Conservation (phyloP, 2,329 filamentous ascomycete species). For the Alternaria brassicae region DNA sequence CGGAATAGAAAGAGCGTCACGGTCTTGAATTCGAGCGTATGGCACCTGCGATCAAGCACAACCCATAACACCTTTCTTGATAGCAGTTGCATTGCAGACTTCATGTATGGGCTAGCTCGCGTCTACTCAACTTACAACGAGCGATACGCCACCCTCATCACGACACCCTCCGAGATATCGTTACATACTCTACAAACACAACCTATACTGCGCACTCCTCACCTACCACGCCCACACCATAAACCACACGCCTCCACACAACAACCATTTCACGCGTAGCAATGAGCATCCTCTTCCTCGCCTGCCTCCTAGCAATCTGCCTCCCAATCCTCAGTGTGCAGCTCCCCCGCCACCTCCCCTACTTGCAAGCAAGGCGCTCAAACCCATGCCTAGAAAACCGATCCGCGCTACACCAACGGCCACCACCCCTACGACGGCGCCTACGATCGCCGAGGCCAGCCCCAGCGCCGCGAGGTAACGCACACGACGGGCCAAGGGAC, state of each 20-base stretch:
- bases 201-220: background rate
- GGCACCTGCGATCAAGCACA: background rate
- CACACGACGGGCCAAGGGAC: background rate
- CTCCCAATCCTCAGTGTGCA: conserved; percentile 36
- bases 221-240: background rate
- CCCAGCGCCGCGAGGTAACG: background rate
- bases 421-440: conserved; percentile 16
- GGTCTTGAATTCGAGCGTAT: background rate
- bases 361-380: conserved; percentile 6
- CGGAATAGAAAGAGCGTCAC: background rate
- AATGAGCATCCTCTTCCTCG: conserved; percentile 26
- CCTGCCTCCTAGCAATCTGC: conserved; percentile 29
- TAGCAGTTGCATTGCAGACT: background rate
- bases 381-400: conserved; percentile 17
- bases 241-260: background rate
- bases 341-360: conserved; percentile 18
- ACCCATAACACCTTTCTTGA: background rate
- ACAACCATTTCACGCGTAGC: background rate
- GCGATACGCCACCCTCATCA: background rate
- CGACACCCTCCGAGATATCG: background rate
- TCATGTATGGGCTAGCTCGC: background rate
- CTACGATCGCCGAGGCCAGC: conserved; percentile 2
- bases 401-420: conserved; percentile 20
- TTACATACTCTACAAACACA: background rate
- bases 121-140: background rate